Evolutionary conservation across 306 rosid species (phyloP), one percentile per base, ranked within the genome.

Genomic region (Herpetospermum pedunculosum): DNA sequence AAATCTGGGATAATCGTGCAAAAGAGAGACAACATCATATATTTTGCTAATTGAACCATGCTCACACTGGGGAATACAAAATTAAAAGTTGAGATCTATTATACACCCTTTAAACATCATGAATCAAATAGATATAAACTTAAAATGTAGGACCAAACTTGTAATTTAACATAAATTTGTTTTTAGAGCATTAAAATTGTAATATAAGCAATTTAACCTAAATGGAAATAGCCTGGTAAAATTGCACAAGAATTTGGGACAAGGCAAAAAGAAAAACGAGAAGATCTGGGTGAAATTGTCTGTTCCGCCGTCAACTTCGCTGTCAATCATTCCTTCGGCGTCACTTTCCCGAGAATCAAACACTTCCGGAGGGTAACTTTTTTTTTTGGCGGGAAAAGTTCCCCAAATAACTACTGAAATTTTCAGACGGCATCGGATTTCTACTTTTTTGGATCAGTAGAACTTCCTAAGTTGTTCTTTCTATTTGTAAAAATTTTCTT

Each of bases 351-450:
- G 16, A 50, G 52, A 41, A 67, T 11, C 34, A 40, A 69, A 69
- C 75, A 32, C n/a, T 21, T 1, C 46, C 8, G 14, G 12, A 34
- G 13, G 64, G 65, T 72, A 6, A 46, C n/a, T n/a, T n/a, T 8
- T 47, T 29, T 48, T 80, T 87, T 81, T 73, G 86, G 96, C 90
- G 90, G 94, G 94, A 86, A 89, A 84, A 46, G 75, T 70, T 70
- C 50, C 32, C 67, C 23, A 3, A 49, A 10, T 8, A 2, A 32
- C 8, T 60, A 6, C 26, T 16, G 1, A 4, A 67, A 25, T 23
- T 6, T 67, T 68, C 2, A 5, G 48, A 38, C 37, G 54, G 15
- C 44, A 35, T n/a, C 4, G 0, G 8, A 0, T 62, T n/a, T 16
- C 6, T 60, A 15, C 8, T 57, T 23, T 65, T n/a, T 18, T 12